Evolutionary conservation across 139 green algal species (phyloP).

Genomic region (Haematococcus sp.): DNA sequence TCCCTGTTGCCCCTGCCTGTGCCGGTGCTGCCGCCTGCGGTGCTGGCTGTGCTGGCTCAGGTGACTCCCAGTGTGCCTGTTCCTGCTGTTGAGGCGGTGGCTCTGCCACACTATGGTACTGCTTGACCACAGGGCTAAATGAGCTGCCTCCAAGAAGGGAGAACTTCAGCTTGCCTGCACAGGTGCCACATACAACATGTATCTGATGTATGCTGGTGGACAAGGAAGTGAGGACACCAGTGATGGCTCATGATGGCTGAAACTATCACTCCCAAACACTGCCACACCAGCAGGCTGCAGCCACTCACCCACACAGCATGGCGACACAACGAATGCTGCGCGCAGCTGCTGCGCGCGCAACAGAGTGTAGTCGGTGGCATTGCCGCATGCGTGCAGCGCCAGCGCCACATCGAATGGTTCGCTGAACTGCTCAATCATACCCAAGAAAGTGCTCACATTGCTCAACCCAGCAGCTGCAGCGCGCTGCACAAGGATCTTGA

Average conservation of each 20-base stretch:
- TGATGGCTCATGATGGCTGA: too few relatives aligned
- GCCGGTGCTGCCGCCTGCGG: too few relatives aligned
- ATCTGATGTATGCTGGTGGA: too few relatives aligned
- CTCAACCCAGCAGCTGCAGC: conserved; percentile 41
- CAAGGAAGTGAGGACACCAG: too few relatives aligned
- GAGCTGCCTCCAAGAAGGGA: conserved; percentile 51
- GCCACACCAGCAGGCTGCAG: too few relatives aligned
- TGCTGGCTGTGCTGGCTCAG: too few relatives aligned
- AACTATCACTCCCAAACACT: too few relatives aligned
- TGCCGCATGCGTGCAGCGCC: conserved; percentile 74
- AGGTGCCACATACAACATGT: not conserved
- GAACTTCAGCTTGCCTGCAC: conserved; percentile 67
- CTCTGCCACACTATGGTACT: not conserved
- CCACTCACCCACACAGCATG: conserved; percentile 67
- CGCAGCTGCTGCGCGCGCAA: conserved; percentile 36
- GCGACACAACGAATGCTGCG: conserved; percentile 60
- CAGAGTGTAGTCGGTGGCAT: conserved; percentile 69
- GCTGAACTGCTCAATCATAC: conserved; percentile 54
- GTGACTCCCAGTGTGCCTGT: too few relatives aligned
- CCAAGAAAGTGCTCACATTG: conserved; percentile 41
- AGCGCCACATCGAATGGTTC: conserved; percentile 63
- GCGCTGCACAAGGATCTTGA: conserved; percentile 51
- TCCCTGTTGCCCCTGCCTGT: too few relatives aligned
- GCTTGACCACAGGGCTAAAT: conserved; percentile 32
- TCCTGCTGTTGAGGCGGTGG: too few relatives aligned